phyloP scores from a whole-genome alignment of 2,329 filamentous ascomycete genomes.

The Nectriaceae sp. region DNA sequence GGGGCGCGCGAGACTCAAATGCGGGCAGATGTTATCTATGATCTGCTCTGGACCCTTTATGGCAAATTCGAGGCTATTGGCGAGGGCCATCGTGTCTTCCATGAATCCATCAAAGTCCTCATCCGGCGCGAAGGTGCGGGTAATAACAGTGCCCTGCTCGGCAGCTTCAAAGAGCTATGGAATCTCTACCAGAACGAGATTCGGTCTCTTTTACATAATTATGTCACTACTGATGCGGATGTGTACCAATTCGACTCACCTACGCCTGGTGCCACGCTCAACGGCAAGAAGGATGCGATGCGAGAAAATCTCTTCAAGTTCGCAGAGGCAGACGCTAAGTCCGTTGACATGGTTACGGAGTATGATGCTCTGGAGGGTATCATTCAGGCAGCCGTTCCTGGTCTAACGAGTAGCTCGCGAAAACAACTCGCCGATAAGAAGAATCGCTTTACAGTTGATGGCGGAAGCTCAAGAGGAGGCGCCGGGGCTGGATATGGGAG shows the following conservation, averaged over 20 bases:
- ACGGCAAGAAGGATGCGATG: slow-evolving; percentile 49
- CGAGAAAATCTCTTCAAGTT: slow-evolving; percentile 80
- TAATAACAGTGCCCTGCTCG: slow-evolving; percentile 67
- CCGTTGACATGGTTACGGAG: slow-evolving; percentile 76
- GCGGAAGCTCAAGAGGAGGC: slow-evolving; percentile 44
- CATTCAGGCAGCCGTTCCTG: slow-evolving; percentile 87
- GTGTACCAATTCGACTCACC: slow-evolving; percentile 64
- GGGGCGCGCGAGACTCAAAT: slow-evolving; percentile 73
- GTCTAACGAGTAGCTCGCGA: slow-evolving; percentile 65
- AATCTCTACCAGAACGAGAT: slow-evolving; percentile 98
- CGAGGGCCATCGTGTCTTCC: slow-evolving; percentile 89
- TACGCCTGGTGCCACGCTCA: slow-evolving; percentile 46
- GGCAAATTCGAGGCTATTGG: slow-evolving; percentile 97
- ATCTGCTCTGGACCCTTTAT: slow-evolving; percentile 88
- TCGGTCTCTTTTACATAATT: slow-evolving; percentile 89
- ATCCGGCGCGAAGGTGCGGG: slow-evolving; percentile 75
- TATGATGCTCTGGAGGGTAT: slow-evolving; percentile 89
- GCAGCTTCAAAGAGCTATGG: slow-evolving; percentile 96
- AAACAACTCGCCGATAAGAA: slow-evolving; percentile 47
- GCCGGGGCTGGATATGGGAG: slow-evolving; percentile 39
- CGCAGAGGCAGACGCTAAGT: slow-evolving; percentile 79
- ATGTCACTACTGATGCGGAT: slow-evolving; percentile 89
- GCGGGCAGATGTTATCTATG: slow-evolving; percentile 82
- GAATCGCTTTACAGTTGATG: slow-evolving; percentile 36
- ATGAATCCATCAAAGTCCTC: slow-evolving; percentile 88